Evolutionary conservation across 257 asterid species (phyloP).

Genomic region (Solanum gracilifrons): DNA sequence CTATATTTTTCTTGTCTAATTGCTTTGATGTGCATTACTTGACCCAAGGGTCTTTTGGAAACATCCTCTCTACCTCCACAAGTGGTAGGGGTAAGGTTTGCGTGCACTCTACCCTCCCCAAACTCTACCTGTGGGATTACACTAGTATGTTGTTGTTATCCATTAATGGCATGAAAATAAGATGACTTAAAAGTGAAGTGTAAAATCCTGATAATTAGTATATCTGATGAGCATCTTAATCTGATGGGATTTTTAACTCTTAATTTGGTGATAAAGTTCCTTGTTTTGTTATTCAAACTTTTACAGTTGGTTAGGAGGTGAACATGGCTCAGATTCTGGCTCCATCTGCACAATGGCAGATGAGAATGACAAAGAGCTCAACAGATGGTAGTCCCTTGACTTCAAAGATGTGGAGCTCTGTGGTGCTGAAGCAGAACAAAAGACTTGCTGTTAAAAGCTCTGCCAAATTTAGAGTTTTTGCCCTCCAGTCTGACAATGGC

Average conservation of each 20-base stretch:
- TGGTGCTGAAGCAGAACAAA: constrained; percentile 61
- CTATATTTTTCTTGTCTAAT: not conserved
- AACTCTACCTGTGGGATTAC: not conserved
- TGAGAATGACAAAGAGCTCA: constrained; percentile 54
- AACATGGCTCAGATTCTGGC: constrained; percentile 93
- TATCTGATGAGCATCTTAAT: not conserved
- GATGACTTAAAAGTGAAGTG: not conserved
- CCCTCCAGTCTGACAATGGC: constrained; percentile 46
- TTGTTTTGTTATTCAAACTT: not conserved
- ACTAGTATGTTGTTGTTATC: not conserved
- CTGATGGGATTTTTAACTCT: not conserved
- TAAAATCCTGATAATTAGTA: not conserved
- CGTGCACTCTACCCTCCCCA: not conserved
- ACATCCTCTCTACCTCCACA: not conserved
- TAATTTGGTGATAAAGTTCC: not conserved
- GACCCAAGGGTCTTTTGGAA: not conserved
- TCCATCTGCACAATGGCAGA: constrained; percentile 94
- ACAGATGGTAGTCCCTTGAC: constrained; percentile 43
- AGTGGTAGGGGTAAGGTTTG: not conserved
- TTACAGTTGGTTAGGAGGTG: constrained; percentile 20
- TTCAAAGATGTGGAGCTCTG: constrained; percentile 65
- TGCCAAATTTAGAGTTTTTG: constrained; percentile 53
- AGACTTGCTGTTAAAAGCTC: constrained; percentile 40
- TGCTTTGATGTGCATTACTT: not conserved
- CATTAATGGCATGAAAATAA: not conserved